Conservation (phyloP, 192 early-diverging fungal genomes). For the Linnemannia zychae region DNA sequence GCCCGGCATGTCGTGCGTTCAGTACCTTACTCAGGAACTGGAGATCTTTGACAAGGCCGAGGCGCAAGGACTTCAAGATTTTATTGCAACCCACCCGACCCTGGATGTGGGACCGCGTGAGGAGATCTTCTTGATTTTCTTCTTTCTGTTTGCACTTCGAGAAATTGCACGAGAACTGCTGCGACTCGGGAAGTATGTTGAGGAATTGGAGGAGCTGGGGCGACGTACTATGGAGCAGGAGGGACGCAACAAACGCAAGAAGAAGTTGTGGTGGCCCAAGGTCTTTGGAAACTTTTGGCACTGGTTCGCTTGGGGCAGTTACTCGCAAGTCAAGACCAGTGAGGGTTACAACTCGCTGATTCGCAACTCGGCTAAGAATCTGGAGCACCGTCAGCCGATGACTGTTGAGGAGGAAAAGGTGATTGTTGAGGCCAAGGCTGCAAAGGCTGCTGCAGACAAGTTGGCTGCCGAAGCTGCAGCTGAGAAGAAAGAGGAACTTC, state of each 20-base stretch:
- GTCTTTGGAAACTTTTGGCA: slow-evolving; percentile 54
- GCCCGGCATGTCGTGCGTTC: slow-evolving; percentile 36
- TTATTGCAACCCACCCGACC: slow-evolving; percentile 50
- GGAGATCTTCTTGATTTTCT: slow-evolving; percentile 66
- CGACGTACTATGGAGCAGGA: slow-evolving; percentile 23
- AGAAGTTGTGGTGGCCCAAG: slow-evolving; percentile 52
- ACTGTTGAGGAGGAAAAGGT: slow-evolving; percentile 40
- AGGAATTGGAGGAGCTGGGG: slow-evolving; percentile 27
- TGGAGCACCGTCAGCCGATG: slow-evolving; percentile 32
- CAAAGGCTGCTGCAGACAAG: slow-evolving; percentile 38
- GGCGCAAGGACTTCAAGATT: slow-evolving; percentile 45
- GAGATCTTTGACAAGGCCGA: slow-evolving; percentile 49
- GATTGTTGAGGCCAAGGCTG: slow-evolving; percentile 38
- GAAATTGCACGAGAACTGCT: slow-evolving; percentile 63
- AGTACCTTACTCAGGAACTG: slow-evolving; percentile 46
- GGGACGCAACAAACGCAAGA: slow-evolving; percentile 15
- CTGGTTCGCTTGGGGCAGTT: slow-evolving; percentile 51
- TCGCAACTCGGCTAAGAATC: slow-evolving; percentile 40
- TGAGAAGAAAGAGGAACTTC: slow-evolving; percentile 14
- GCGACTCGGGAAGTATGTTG: slow-evolving; percentile 39
- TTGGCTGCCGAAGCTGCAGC: slow-evolving; percentile 5
- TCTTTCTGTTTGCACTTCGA: slow-evolving; percentile 64
- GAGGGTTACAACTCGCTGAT: slow-evolving; percentile 35
- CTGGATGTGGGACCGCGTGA: slow-evolving; percentile 57
- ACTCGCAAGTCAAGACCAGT: slow-evolving; percentile 50